Base-by-base conservation (phyloP, 805 yeast species). In the Jamesozyma piceae region DNA sequence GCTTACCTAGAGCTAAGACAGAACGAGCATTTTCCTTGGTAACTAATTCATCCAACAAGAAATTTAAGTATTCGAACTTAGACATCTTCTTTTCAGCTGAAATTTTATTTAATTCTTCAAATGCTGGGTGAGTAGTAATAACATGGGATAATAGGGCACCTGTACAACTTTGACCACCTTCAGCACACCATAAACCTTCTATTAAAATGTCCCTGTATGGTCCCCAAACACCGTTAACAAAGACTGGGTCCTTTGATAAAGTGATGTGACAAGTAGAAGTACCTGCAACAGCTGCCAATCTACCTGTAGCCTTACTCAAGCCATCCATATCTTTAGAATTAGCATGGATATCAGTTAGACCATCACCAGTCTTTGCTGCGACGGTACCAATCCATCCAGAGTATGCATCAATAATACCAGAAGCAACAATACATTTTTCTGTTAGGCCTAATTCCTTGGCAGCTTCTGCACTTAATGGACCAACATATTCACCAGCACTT, bases 371-470 rank as follows among this genome's bases (percentile, higher is more conserved):
- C 51, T 80, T 78, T 1, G 95, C 95, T 22, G 97, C 98, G 45
- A 90, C 95, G 1, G 97, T 92, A 43, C 98, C 98, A 43, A 92
- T 77, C 97, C 97, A 92, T 36, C 98, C 98, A 3, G 97, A 95
- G 59, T 92, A 92, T 5, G 97, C 97, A 62, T 92, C 98, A 58
- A 92, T 92, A 31, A 92, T 95, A 58, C 96, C 97, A 1, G 94
- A 80, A 6, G 95, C 97, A 34, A 92, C 97, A 27, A 78, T 76
- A 65, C 94, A 83, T 41, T 72, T 71, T 19, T 82, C 73, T 9
- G 92, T 75, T 48, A 92, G 72, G 10, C 97, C 97, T 54, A 92
- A 71, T 43, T 86, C 88, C 35, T 71, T 73, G 19, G 97, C 97
- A 4, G 95, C 76, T 33, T 65, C 53, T 22, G 67, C 66, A 17